Conservation (phyloP, 1,284 basidiomycete genomes). For the Rhizopogon parksii region DNA sequence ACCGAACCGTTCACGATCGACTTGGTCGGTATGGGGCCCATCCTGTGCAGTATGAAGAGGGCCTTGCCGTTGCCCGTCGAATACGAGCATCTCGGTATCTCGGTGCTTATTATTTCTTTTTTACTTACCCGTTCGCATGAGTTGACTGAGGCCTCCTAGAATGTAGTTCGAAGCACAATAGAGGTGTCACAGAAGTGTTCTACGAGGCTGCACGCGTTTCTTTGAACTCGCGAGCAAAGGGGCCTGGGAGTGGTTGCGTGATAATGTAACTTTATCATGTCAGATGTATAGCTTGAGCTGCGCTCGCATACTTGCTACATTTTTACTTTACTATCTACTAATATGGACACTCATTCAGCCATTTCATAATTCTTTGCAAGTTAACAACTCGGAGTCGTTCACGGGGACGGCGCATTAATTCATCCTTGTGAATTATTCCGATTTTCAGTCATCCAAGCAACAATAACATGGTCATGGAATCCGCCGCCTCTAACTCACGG, state of each 20-base stretch:
- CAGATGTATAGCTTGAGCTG: constrained; percentile 1
- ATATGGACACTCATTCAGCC: not conserved
- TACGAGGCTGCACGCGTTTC: constrained; percentile 84
- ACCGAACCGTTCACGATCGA: constrained; percentile 59
- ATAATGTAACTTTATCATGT: constrained; percentile 36
- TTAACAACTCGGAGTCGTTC: no score
- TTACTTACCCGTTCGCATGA: not conserved
- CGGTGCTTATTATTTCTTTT: constrained; percentile 43
- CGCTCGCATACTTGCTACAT: not conserved
- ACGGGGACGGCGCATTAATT: no score
- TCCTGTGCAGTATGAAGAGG: constrained; percentile 85
- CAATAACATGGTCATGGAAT: no score
- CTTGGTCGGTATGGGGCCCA: constrained; percentile 61
- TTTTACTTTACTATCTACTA: constrained; percentile 2
- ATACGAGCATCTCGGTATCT: constrained; percentile 91
- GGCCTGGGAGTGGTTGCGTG: constrained; percentile 48
- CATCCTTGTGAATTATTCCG: no score
- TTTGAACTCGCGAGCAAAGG: constrained; percentile 65
- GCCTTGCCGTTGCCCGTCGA: constrained; percentile 77
- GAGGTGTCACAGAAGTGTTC: constrained; percentile 90
- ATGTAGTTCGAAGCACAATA: constrained; percentile 93
- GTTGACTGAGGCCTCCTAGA: constrained; percentile 42
- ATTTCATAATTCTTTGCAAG: no score
- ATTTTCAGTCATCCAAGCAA: no score
- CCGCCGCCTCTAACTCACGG: no score